A percentile compares a stretch with the other conserved stretches of the same genome.
These are phyloP conservation scores for Trypanosomatidae sp. DNA, from an alignment of 208 protist genomes.

Conservation along the genomic window DNA sequence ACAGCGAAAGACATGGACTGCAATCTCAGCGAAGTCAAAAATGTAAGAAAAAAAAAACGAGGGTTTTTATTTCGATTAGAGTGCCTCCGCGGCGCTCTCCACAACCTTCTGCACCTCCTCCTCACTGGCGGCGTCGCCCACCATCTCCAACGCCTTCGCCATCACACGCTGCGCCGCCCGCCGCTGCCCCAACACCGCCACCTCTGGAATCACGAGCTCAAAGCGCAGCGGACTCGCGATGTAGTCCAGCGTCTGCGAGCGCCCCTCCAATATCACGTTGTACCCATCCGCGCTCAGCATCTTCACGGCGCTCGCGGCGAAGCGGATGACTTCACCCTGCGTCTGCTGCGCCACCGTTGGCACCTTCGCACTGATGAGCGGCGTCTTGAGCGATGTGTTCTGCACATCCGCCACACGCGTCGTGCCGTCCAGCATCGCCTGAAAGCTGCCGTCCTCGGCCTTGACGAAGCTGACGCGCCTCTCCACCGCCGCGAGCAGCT, in stretches of 20 bases:
- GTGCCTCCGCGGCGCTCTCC: conserved; percentile 20
- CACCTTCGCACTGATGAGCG: conserved; percentile 69
- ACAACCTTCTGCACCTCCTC: conserved; percentile 22
- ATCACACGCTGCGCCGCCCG: conserved; percentile 90
- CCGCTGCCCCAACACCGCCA: conserved; percentile 74
- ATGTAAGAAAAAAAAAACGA: too few species aligned
- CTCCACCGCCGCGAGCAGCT: conserved; percentile 55
- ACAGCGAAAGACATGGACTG: too few species aligned
- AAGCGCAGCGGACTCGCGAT: conserved; percentile 83
- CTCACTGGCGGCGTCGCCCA: conserved; percentile 23
- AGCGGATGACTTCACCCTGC: conserved; percentile 91
- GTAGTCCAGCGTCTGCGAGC: conserved; percentile 89
- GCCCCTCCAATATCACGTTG: conserved; percentile 92
- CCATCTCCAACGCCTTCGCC: conserved; percentile 60
- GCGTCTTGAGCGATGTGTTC: conserved; percentile 88
- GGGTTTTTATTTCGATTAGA: conserved; percentile 24
- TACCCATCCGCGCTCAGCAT: conserved; percentile 70
- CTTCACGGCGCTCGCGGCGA: conserved; percentile 63
- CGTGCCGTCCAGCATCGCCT: conserved; percentile 69
- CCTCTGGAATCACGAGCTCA: conserved; percentile 84
- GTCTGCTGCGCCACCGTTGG: conserved; percentile 89
- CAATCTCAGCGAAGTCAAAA: too few species aligned
- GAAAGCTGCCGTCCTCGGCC: conserved; percentile 50
- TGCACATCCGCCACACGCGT: conserved; percentile 76
- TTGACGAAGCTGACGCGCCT: conserved; percentile 72